Base-by-base conservation (phyloP, 73 alveolate species). In the Effrenium voratum region DNA sequence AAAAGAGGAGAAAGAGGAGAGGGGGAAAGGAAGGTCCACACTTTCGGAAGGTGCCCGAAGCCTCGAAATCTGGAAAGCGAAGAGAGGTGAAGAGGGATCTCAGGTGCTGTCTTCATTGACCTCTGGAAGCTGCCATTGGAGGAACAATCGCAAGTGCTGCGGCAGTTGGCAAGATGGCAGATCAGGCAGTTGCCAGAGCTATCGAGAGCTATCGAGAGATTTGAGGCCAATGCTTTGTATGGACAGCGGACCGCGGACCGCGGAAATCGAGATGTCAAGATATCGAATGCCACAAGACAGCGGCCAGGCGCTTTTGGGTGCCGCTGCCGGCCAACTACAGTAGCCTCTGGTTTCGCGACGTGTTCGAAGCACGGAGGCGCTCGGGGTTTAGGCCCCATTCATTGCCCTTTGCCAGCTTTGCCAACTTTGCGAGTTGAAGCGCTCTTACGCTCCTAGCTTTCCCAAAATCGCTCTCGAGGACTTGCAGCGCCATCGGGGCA, bases 311-410 rank as follows among this genome's bases (percentile, higher is more conserved):
- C 26, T 81, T 81, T 24, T 81, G 91, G 91, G 91, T 81, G n/a
- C 91, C 91, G 3, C 73, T 81, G 34, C 91, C 91, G 72, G 72
- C 32, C 73, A 81, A n/a, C 73, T 81, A 32, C n/a, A 41, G 91
- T 22, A 46, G 47, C 47, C 72, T 70, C 73, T 81, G 91, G 91
- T n/a, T 81, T 70, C 91, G 45, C 73, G 91, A 81, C 47, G 91
- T 81, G 36, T 81, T 81, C 49, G 91, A 81, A 81, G 91, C 91
- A 34, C 91, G 91, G n/a, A 81, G 91, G 88, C 43, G n/a, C n/a
- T n/a, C n/a, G n/a, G n/a, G n/a, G n/a, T n/a, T n/a, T n/a, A n/a
- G n/a, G n/a, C n/a, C n/a, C n/a, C n/a, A n/a, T n/a, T n/a, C n/a
- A n/a, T n/a, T n/a, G n/a, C n/a, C n/a, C n/a, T n/a, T n/a, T n/a